phyloP scores from a whole-genome alignment of 148 eudicot species.

The Silene conica region DNA sequence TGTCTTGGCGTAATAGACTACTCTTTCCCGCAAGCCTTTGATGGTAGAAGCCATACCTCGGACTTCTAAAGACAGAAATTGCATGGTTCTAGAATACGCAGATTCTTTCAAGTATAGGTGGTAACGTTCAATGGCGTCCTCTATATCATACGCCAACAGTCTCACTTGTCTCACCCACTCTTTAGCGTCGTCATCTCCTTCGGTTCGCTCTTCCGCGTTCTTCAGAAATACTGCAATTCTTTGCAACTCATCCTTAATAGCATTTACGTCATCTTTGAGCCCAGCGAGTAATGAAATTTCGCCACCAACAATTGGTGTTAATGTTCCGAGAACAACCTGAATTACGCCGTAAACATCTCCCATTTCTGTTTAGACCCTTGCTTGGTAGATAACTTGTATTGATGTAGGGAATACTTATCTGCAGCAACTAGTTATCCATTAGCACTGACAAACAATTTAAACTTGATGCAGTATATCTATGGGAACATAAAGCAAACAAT shows the following conservation, averaged over 20 bases:
- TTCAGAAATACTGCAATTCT: slow-evolving; percentile 20
- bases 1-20: neutral
- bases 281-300: slow-evolving; percentile 10
- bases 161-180: slow-evolving; percentile 28
- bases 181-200: slow-evolving; percentile 14
- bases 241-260: slow-evolving; percentile 14
- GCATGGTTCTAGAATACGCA: neutral
- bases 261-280: slow-evolving; percentile 13
- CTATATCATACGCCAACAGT: slow-evolving; percentile 23
- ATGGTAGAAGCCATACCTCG: slow-evolving; percentile 10
- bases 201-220: slow-evolving; percentile 17
- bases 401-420: neutral
- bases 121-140: slow-evolving; percentile 23
- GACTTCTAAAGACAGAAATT: neutral
- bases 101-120: neutral
- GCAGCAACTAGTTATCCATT: neutral
- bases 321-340: neutral
- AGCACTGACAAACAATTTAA: neutral
- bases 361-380: neutral
- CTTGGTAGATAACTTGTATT: neutral
- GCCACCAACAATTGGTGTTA: neutral
- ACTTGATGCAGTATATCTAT: neutral
- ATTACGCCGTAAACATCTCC: slow-evolving; percentile 10
- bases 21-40: slow-evolving; percentile 6
- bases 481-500: neutral